A percentile compares a stretch with the other conserved stretches of the same genome.
These are phyloP conservation scores for Besnoitia besnoiti DNA, from an alignment of 169 alveolate genomes.

Conservation along the genomic window DNA sequence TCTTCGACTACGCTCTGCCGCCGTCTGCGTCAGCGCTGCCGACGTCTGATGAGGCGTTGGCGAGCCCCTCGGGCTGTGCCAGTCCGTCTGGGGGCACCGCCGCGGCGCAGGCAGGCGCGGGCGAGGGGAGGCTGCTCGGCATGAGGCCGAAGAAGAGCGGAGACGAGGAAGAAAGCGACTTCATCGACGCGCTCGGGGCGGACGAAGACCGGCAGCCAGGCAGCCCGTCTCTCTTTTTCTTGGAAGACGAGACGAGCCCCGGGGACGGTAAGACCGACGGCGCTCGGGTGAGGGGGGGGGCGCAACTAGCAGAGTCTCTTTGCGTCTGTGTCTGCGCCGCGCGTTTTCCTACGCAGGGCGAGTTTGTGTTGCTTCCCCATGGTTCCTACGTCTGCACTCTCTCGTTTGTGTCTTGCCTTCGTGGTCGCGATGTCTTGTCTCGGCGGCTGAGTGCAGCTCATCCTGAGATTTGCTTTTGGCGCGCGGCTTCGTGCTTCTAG, in stretches of 20 bases:
- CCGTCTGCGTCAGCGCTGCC: too few relatives aligned
- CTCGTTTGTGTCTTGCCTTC: neutral
- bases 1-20: neutral
- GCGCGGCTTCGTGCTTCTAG: too few relatives aligned
- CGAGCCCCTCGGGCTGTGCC: too few relatives aligned
- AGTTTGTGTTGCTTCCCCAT: too few relatives aligned
- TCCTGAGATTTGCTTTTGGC: neutral
- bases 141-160: too few relatives aligned
- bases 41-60: too few relatives aligned
- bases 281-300: too few relatives aligned
- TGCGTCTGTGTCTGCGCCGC: too few relatives aligned
- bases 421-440: neutral
- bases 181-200: neutral
- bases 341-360: too few relatives aligned
- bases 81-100: neutral
- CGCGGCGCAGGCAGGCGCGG: neutral
- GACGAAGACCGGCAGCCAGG: neutral
- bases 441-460: neutral
- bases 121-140: neutral
- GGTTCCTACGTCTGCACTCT: too few relatives aligned
- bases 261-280: neutral
- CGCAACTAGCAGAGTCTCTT: too few relatives aligned
- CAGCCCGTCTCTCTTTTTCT: neutral
- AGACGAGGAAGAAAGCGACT: neutral
- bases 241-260: neutral